Evolutionary conservation across 1,284 basidiomycete species (phyloP), one percentile per base, ranked within the genome.

Genomic region (Microstroma glucosiphilum): DNA sequence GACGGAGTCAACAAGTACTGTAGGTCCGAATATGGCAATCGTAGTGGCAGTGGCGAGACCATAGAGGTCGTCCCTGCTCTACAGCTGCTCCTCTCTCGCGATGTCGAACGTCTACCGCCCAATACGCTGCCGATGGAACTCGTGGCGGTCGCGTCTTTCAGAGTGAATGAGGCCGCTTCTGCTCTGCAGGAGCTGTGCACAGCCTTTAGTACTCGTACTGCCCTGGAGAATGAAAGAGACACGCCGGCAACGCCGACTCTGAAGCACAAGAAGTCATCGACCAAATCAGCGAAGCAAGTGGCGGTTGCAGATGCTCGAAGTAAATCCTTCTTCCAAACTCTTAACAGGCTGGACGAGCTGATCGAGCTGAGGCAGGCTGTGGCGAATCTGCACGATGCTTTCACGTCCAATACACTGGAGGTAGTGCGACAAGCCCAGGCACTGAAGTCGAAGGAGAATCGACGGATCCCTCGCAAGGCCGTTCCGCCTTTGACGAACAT

Each of bases 361-460:
- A 56, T 60, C 7, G 48, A 48, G 40, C 60, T 62, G 19, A 56
- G 60, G 1, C 61, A 21, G 12, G 15, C 15, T 11, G 58, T 62
- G 2, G 23, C 23, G 17, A 60, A 62, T 30, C 59, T 59, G 7
- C 41, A 58, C 23, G 59, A 37, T 15, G 58, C 49, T 17, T 62
- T 48, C 11, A 48, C 30, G 30, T 37, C 30, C 9, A 37, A 37
- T 37, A 37, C 30, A 9, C 30, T 37, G 9, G 30, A 37, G 30
- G 30, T 37, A 3, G 30, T 37, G 9, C 30, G 30, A 37, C 30
- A 37, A 37, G 30, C 30, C 30, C 30, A 37, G 30, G 30, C 30
- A 37, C 3, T 9, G 4, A 37, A 37, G 30, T 3, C 30, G 9
- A 37, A 37, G 30, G 30, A 37, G 30, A 37, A 9, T 9, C 30